Conservation (phyloP, 805 yeast species). For the Kluyveromyces lactis region DNA sequence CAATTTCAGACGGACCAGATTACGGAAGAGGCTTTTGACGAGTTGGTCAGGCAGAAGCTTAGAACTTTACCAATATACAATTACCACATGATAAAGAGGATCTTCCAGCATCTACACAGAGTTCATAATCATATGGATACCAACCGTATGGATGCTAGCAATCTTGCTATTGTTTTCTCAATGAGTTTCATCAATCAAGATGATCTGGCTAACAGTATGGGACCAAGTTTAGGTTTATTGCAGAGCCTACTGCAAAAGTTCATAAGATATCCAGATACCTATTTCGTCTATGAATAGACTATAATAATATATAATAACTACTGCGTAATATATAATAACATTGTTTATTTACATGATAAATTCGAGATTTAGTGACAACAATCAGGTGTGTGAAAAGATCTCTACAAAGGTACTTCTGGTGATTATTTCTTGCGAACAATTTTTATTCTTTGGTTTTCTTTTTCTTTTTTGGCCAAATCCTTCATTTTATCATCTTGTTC, state of each 20-base stretch:
- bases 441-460: conserved; percentile 21
- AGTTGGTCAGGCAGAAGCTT: conserved; percentile 26
- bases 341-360: no score
- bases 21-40: conserved; percentile 18
- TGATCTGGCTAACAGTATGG: conserved; percentile 36
- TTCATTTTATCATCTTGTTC: conserved; percentile 29
- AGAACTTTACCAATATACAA: conserved; percentile 53
- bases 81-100: conserved; percentile 56
- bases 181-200: conserved; percentile 49
- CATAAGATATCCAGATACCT: conserved; percentile 34
- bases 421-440: conserved; percentile 19
- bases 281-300: conserved; percentile 13
- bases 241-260: conserved; percentile 44
- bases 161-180: conserved; percentile 81
- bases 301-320: not conserved
- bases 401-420: no score
- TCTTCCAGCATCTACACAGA: conserved; percentile 60
- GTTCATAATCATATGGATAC: conserved; percentile 57
- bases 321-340: not conserved
- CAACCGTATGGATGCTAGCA: conserved; percentile 84
- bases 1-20: conserved; percentile 16
- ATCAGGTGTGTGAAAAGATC: no score
- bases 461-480: conserved; percentile 26
- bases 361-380: no score
- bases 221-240: conserved; percentile 44